These are phyloP conservation scores for Erysimum pusillum DNA, from an alignment of 441 rosid species.

Conservation along the genomic window DNA sequence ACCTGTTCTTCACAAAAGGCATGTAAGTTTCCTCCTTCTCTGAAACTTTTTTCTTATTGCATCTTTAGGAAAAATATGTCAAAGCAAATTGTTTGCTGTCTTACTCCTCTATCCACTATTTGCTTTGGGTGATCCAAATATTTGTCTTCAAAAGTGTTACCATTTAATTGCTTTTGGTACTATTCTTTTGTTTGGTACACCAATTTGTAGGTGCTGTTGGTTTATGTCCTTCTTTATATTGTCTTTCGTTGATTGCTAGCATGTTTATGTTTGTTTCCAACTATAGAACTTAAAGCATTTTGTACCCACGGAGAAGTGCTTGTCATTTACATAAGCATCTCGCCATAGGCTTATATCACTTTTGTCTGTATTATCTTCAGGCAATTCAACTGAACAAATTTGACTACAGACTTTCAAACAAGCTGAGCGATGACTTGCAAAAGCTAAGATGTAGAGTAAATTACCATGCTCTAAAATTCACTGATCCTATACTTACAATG, in stretches of 20 bases:
- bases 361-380: constrained; percentile 50
- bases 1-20: constrained; percentile 95
- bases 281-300: constrained; percentile 7
- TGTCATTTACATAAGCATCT: constrained; percentile 26
- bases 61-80: neutral
- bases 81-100: constrained; percentile 17
- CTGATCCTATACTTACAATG: constrained; percentile 79
- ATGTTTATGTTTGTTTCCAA: constrained; percentile 13
- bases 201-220: constrained; percentile 8
- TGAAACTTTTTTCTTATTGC: constrained; percentile 12
- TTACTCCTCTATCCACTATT: neutral
- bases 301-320: neutral
- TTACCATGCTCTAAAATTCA: constrained; percentile 86
- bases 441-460: constrained; percentile 96
- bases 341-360: constrained; percentile 28
- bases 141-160: constrained; percentile 7
- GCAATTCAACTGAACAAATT: constrained; percentile 90
- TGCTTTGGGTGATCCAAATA: neutral
- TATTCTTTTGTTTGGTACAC: neutral
- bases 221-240: neutral
- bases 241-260: constrained; percentile 20
- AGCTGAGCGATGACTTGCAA: constrained; percentile 80
- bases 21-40: constrained; percentile 74
- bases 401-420: constrained; percentile 95
- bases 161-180: neutral